Conservation (phyloP, 2,329 filamentous ascomycete species). For the Colletotrichum lentis region DNA sequence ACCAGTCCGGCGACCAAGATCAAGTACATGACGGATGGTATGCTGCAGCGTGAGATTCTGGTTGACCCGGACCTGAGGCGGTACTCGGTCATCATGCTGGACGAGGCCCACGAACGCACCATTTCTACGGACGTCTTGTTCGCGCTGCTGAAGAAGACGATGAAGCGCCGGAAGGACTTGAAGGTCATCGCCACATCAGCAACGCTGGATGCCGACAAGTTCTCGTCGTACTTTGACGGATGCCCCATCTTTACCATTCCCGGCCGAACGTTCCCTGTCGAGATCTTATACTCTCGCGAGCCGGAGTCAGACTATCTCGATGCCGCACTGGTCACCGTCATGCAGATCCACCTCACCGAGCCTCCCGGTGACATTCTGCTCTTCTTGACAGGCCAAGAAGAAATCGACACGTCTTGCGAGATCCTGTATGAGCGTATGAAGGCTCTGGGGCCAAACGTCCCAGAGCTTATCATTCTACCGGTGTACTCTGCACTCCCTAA, state of each 20-base stretch:
- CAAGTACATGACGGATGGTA: conserved; percentile 99
- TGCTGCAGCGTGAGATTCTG: conserved; percentile 94
- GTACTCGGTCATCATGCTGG: conserved; percentile 97
- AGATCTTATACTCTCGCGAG: conserved; percentile 93
- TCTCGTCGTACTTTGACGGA: conserved; percentile 93
- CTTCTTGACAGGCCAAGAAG: conserved; percentile 96
- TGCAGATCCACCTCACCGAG: conserved; percentile 97
- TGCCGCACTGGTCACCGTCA: conserved; percentile 91
- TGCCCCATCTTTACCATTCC: conserved; percentile 98
- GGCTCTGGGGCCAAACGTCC: conserved; percentile 86
- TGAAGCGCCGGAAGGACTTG: conserved; percentile 84
- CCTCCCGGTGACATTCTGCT: conserved; percentile 93
- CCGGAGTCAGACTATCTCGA: conserved; percentile 97
- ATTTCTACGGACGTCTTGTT: conserved; percentile 97
- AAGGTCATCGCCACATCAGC: conserved; percentile 97
- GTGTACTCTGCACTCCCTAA: conserved; percentile 95
- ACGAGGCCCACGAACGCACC: conserved; percentile 97
- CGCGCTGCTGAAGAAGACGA: conserved; percentile 89
- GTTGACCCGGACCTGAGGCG: conserved; percentile 87
- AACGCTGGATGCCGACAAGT: conserved; percentile 96
- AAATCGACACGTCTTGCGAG: conserved; percentile 95
- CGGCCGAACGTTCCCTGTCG: conserved; percentile 92
- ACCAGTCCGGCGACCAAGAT: conserved; percentile 89
- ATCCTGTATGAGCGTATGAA: conserved; percentile 97
- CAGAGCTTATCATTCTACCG: conserved; percentile 89